Conservation (phyloP, 2,329 filamentous ascomycete genomes). For the Ascochyta rabiei region DNA sequence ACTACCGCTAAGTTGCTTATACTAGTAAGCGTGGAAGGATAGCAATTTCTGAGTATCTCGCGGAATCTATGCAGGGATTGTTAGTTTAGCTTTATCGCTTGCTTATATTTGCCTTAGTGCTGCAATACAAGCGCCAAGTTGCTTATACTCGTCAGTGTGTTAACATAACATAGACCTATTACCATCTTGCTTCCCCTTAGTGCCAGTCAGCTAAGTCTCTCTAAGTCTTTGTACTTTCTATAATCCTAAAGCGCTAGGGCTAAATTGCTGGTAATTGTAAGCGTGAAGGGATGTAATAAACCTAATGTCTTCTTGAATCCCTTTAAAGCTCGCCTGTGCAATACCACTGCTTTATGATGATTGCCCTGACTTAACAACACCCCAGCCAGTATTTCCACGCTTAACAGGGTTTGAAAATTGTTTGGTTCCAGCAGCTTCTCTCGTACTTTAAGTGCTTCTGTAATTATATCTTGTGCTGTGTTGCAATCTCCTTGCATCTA, state of each 20-base stretch:
- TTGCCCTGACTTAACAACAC: neutral
- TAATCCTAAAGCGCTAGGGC: neutral
- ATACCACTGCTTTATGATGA: neutral
- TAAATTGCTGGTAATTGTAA: neutral
- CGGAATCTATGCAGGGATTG: neutral
- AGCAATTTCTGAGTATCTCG: neutral
- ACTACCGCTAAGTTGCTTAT: neutral
- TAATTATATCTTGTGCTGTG: neutral
- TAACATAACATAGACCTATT: neutral
- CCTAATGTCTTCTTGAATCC: neutral
- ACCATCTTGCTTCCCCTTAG: neutral
- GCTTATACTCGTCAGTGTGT: neutral
- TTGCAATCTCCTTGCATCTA: neutral
- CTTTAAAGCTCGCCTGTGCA: neutral
- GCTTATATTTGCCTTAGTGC: neutral
- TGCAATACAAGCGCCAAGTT: neutral
- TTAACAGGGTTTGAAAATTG: neutral
- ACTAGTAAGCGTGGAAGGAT: neutral
- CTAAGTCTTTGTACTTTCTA: neutral
- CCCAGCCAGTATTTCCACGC: neutral
- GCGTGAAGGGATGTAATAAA: neutral
- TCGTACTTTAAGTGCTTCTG: neutral
- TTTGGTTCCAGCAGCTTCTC: neutral
- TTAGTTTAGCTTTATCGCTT: neutral
- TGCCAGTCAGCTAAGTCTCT: neutral